These are phyloP conservation scores for Aureobasidium melanogenum DNA, from an alignment of 2,329 filamentous ascomycete species.

Conservation along the genomic window DNA sequence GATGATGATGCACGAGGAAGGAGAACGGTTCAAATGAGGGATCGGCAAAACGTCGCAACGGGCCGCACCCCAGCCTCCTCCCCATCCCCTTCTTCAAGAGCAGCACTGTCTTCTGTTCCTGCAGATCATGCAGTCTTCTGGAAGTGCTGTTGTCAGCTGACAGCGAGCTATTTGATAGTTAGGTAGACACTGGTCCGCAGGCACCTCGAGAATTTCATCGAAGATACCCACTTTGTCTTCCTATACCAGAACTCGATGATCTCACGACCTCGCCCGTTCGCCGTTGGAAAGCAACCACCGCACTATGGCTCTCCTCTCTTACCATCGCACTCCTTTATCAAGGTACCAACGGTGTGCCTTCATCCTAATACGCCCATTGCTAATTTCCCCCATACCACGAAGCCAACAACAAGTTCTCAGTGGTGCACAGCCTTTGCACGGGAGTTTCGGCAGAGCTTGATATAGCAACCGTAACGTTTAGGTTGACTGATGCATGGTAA, in stretches of 20 bases:
- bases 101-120: neutral
- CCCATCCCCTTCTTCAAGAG: neutral
- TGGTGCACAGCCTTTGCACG: neutral
- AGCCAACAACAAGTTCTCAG: neutral
- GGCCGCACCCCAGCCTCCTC: neutral
- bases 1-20: neutral
- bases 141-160: neutral
- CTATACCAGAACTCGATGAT: neutral
- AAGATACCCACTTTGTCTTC: no score
- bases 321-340: neutral
- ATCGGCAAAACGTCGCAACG: neutral
- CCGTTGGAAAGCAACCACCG: neutral
- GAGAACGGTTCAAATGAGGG: neutral
- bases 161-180: no score
- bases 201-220: no score
- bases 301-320: neutral
- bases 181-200: no score
- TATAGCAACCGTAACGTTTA: neutral
- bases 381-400: neutral
- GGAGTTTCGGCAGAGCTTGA: neutral
- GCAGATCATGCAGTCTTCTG: neutral
- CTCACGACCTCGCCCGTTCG: neutral
- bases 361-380: neutral
- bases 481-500: neutral
- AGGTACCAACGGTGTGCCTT: neutral